Base-by-base conservation (phyloP, 2,329 filamentous ascomycete species). In the Penicillium oxalicum region DNA sequence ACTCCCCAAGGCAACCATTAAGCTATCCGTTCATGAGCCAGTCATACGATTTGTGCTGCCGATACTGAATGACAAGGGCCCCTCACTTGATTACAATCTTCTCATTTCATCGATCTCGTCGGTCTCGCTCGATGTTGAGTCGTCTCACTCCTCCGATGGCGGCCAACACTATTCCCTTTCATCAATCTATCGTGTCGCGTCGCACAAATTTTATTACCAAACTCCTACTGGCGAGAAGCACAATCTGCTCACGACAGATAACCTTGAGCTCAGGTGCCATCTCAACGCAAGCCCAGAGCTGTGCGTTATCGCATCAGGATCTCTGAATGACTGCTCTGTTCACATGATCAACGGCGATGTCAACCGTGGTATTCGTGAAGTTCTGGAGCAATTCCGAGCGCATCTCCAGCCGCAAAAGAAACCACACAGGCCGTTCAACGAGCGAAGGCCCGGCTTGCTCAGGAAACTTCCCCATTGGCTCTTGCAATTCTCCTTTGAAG, bases 31-130 rank as follows among this genome's bases (percentile, higher is more conserved):
- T 70, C 93, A 98, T 62, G 93, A 98, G 65, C 93, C 93, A 1
- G 94, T 98, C 12, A 68, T 97, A 54, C 84, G 94, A 58, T 91
- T 98, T 55, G 83, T 91, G 6, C 75, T 98, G 4, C 91, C 91
- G 4, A 84, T 91, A 0, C 81, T 93, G 53, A 81, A 86, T 52
- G 66, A 72, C 41, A 68, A 74, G 4, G 64, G 72, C 45, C 69
- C 69, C 36, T 80, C 83, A 0, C 88, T 90, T 52, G 91, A 97
- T 56, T 97, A 93, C 58, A 93, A 98, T 63, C 78, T 98, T 28
- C 86, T 98, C 39, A 95, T 98, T 41, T 95, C 89, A 1, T 93
- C 90, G 2, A 88, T 95, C 9, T 97, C 94, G 0, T 95, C 91
- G 0, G 82, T 97, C 34, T 95, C 91, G 0, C 73, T 97, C 24